Conservation (phyloP, 78 protist genomes). For the Dictyostelium firmibasis region DNA sequence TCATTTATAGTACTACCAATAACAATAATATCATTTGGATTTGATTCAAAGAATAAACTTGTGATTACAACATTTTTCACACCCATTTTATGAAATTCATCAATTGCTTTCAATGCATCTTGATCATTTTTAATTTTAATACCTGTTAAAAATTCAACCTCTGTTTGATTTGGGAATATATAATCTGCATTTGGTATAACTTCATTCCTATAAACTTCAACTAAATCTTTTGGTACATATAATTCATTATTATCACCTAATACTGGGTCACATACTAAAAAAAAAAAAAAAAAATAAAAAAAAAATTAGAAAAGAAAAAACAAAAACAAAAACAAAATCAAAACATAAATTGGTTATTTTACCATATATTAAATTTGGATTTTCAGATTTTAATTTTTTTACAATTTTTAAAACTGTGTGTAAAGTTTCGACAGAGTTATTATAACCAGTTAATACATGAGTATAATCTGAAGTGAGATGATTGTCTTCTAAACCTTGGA, state of each 20-base stretch:
- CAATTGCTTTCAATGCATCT: conserved; percentile 70
- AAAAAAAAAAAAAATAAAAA: background rate
- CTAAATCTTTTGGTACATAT: conserved; percentile 84
- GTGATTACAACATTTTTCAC: conserved; percentile 80
- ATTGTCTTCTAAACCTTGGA: conserved; percentile 77
- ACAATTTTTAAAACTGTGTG: conserved; percentile 48
- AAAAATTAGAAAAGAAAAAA: too few species aligned
- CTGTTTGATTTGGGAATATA: conserved; percentile 90
- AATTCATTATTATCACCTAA: conserved; percentile 89
- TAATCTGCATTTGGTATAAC: conserved; percentile 77
- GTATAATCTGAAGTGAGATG: conserved; percentile 49
- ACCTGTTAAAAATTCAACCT: conserved; percentile 83
- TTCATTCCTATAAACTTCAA: conserved; percentile 53
- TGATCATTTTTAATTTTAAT: conserved; percentile 16
- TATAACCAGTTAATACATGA: conserved; percentile 88
- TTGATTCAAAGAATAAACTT: background rate
- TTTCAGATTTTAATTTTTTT: background rate
- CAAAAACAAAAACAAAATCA: too few species aligned
- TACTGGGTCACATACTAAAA: conserved; percentile 85
- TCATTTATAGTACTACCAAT: conserved; percentile 43
- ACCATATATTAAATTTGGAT: conserved; percentile 82
- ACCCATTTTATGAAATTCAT: conserved; percentile 73
- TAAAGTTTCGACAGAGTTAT: conserved; percentile 69
- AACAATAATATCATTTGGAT: conserved; percentile 24
- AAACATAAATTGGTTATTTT: too few species aligned